These are phyloP conservation scores for Fagopyrum homotropicum DNA, from an alignment of 148 eudicot genomes.

Conservation along the genomic window DNA sequence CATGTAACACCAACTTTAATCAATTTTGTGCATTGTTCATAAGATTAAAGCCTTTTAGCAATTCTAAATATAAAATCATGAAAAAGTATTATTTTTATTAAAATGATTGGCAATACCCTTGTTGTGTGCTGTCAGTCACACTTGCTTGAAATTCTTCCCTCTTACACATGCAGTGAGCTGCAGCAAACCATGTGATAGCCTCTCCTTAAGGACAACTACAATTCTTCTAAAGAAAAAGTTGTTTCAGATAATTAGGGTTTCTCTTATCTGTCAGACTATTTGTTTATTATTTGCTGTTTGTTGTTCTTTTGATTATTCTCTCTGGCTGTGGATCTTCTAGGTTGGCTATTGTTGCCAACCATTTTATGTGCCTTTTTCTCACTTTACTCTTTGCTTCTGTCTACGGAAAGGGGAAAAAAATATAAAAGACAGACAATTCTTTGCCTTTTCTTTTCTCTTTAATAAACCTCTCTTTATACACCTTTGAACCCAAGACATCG, in stretches of 20 bases:
- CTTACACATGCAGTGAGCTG: background rate
- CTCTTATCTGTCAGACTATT: slow-evolving; percentile 7
- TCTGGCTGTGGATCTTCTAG: slow-evolving; percentile 9
- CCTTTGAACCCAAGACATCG: background rate
- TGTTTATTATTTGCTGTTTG: background rate
- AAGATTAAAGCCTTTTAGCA: too few species aligned
- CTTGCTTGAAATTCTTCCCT: background rate
- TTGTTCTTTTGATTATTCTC: slow-evolving; percentile 3
- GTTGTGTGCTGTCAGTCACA: slow-evolving; percentile 4
- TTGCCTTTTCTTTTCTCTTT: background rate
- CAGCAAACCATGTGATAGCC: slow-evolving; percentile 12
- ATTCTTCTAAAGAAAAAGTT: background rate
- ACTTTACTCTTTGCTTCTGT: slow-evolving; percentile 8
- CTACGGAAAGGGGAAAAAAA: background rate
- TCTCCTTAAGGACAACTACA: background rate
- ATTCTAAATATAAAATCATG: too few species aligned
- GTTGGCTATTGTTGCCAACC: slow-evolving; percentile 11
- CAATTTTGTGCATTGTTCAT: too few species aligned
- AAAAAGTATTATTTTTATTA: background rate
- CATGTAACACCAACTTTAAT: too few species aligned
- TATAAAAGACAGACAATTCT: background rate
- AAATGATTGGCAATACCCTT: background rate
- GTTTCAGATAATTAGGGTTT: background rate
- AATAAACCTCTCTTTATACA: background rate
- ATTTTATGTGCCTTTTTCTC: slow-evolving; percentile 4